Percentiles rank a stretch among this genome's conserved stretches.
phyloP scores from a whole-genome alignment of 345 rosid species.

The Brassica juncea region DNA sequence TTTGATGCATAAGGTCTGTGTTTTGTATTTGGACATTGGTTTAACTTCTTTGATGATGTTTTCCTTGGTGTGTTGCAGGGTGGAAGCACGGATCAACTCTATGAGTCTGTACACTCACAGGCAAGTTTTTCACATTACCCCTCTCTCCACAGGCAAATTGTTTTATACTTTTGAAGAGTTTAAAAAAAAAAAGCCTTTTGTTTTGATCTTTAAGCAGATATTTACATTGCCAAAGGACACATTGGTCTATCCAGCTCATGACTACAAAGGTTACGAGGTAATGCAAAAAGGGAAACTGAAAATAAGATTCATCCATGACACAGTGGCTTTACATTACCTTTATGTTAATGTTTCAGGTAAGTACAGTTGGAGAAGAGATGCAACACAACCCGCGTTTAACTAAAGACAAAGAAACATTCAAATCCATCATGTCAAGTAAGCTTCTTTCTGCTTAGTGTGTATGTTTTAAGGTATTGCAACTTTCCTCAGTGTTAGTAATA shows the following conservation, averaged over 20 bases:
- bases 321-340: background rate
- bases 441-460: background rate
- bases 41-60: background rate
- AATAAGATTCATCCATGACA: background rate
- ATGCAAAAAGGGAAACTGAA: conserved; percentile 11
- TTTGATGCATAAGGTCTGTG: background rate
- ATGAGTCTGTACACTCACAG: conserved; percentile 93
- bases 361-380: conserved; percentile 92
- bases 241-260: conserved; percentile 88
- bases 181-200: background rate
- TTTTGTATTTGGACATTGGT: background rate
- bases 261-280: conserved; percentile 87
- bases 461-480: background rate
- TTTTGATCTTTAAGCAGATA: conserved; percentile 51
- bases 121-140: conserved; percentile 49
- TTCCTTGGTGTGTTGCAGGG: conserved; percentile 52
- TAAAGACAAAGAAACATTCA: conserved; percentile 85
- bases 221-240: conserved; percentile 86
- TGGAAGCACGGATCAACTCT: conserved; percentile 80
- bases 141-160: background rate
- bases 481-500: background rate
- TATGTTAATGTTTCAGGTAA: conserved; percentile 57
- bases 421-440: conserved; percentile 83
- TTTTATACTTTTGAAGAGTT: background rate
- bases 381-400: conserved; percentile 73